Conservation (phyloP, 1,139 yeast species). For the Debaryomycetaceae sp. region DNA sequence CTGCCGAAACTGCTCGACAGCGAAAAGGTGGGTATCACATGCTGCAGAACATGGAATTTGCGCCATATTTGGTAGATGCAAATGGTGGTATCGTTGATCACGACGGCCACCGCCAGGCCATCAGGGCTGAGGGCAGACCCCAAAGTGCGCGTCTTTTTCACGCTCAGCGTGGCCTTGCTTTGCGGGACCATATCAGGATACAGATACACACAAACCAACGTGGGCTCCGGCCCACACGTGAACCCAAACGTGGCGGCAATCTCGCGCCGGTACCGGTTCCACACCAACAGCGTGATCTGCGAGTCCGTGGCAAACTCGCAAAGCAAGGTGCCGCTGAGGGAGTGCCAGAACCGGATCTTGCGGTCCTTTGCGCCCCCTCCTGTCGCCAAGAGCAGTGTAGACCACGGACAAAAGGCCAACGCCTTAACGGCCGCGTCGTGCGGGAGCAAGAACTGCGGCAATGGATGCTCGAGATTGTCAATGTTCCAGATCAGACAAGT, state of each 20-base stretch:
- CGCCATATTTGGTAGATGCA: conserved; percentile 67
- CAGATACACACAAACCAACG: conserved; percentile 43
- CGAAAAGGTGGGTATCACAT: conserved; percentile 14
- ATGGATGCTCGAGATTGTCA: conserved; percentile 26
- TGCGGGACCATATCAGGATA: conserved; percentile 53
- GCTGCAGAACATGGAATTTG: conserved; percentile 16
- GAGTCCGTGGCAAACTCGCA: conserved; percentile 46
- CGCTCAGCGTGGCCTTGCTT: conserved; percentile 37
- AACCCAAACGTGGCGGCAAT: conserved; percentile 76
- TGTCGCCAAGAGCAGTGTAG: conserved; percentile 27
- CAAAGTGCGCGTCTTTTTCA: conserved; percentile 44
- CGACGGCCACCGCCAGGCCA: conserved; percentile 50
- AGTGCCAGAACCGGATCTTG: conserved; percentile 70
- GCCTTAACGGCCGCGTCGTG: conserved; percentile 36
- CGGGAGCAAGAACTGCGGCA: conserved; percentile 32
- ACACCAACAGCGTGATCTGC: conserved; percentile 68
- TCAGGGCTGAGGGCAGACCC: conserved; percentile 63
- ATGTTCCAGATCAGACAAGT: conserved; percentile 61
- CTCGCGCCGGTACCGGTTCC: conserved; percentile 60
- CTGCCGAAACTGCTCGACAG: conserved; percentile 43
- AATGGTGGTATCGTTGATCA: conserved; percentile 67
- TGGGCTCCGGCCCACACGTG: conserved; percentile 39
- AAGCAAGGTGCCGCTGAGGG: conserved; percentile 60
- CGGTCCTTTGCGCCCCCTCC: conserved; percentile 36
- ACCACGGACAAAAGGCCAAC: conserved; percentile 36